Conservation (phyloP, 1,284 basidiomycete species). For the Tremellales sp. region DNA sequence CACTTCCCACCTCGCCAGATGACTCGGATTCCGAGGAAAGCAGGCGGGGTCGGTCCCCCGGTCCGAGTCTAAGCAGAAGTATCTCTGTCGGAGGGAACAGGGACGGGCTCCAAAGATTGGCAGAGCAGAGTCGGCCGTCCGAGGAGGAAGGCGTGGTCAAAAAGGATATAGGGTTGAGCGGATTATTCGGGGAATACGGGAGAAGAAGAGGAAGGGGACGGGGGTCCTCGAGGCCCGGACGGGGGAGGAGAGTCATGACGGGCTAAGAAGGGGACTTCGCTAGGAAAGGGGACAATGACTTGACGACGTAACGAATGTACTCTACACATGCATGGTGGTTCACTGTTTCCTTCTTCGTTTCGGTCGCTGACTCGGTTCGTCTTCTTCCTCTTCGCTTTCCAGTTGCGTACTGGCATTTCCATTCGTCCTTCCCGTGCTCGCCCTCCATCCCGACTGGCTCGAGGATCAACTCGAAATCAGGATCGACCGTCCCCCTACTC, state of each 20-base stretch:
- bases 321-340: not conserved
- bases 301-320: not conserved
- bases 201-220: constrained; percentile 3
- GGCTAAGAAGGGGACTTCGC: not conserved
- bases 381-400: too few relatives aligned
- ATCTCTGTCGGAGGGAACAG: not conserved
- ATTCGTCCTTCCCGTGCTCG: not conserved
- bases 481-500: not conserved
- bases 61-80: constrained; percentile 2
- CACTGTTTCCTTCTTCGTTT: too few relatives aligned
- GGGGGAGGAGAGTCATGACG: constrained; percentile 3
- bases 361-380: too few relatives aligned
- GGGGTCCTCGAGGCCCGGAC: not conserved
- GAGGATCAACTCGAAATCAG: constrained; percentile 1
- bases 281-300: not conserved
- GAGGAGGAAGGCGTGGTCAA: constrained; percentile 7
- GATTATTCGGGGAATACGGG: not conserved
- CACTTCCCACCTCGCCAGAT: not conserved
- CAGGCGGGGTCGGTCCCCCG: constrained; percentile 10
- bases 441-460: not conserved
- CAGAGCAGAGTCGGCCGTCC: not conserved
- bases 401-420: too few relatives aligned
- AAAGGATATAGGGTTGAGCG: constrained; percentile 12
- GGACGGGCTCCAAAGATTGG: not conserved
- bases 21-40: not conserved